phyloP scores from a whole-genome alignment of 805 yeast genomes.

The Wickerhamiella kurtzmanii region DNA sequence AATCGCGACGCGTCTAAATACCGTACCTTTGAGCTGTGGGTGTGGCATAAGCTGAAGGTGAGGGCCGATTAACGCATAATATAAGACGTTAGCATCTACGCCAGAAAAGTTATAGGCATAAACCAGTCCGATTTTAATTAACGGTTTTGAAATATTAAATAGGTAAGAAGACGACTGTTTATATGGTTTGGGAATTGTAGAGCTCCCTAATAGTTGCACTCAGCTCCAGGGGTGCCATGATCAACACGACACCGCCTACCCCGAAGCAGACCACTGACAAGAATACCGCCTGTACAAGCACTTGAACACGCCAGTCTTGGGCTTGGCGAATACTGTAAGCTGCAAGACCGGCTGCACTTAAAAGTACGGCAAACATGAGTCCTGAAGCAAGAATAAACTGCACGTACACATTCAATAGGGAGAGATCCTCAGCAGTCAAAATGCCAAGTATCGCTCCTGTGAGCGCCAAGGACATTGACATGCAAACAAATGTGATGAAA shows the following conservation, averaged over 20 bases:
- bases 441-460: slow-evolving; percentile 33
- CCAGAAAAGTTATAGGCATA: too few species aligned
- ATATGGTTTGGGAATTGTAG: too few species aligned
- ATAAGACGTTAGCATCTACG: too few species aligned
- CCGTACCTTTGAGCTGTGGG: too few species aligned
- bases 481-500: slow-evolving; percentile 32
- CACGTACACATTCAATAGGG: slow-evolving; percentile 19
- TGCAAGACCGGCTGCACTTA: slow-evolving; percentile 33
- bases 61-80: too few species aligned
- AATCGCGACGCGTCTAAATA: not conserved
- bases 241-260: slow-evolving; percentile 31
- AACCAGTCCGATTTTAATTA: too few species aligned
- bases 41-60: too few species aligned
- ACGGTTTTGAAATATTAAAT: not conserved
- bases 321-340: slow-evolving; percentile 32
- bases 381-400: slow-evolving; percentile 29
- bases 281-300: slow-evolving; percentile 32
- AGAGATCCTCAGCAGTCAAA: slow-evolving; percentile 25
- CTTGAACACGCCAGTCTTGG: slow-evolving; percentile 33
- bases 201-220: not conserved
- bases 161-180: not conserved
- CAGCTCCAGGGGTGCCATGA: slow-evolving; percentile 6
- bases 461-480: slow-evolving; percentile 26
- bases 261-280: slow-evolving; percentile 31
- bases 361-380: slow-evolving; percentile 30